Percentiles rank a stretch among this genome's conserved stretches.
Evolutionary conservation across 179 eudicot genomes (phyloP).

Genomic region (Amaranthus tricolor): DNA sequence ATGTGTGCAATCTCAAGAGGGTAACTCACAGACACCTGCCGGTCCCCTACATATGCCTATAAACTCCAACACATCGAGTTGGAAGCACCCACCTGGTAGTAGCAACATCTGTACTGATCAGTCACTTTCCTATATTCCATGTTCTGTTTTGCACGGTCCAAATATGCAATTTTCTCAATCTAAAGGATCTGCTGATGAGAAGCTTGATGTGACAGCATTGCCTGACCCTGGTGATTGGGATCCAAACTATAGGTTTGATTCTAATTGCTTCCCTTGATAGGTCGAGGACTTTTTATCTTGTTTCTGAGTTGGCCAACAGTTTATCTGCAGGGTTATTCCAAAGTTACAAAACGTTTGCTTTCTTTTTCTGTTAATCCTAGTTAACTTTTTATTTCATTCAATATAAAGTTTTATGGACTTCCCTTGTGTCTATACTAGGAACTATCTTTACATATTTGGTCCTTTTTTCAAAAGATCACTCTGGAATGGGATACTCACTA

Average conservation of each 20-base stretch:
- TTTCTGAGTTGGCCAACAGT: not conserved
- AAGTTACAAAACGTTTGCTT: not conserved
- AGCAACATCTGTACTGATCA: conserved; percentile 37
- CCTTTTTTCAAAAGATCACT: not conserved
- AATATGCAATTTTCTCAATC: conserved; percentile 36
- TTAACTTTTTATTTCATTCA: not conserved
- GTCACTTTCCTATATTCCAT: conserved; percentile 36
- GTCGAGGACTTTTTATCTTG: not conserved
- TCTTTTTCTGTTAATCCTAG: not conserved
- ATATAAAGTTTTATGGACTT: not conserved
- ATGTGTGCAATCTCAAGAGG: conserved; percentile 56
- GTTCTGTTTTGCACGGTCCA: conserved; percentile 36
- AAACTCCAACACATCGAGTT: conserved; percentile 40
- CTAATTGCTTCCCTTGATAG: conserved; percentile 3
- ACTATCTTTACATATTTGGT: too few species aligned
- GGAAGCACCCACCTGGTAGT: conserved; percentile 61
- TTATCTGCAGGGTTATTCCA: not conserved
- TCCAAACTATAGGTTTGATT: conserved; percentile 88
- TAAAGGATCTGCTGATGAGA: conserved; percentile 43
- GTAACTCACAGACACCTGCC: conserved; percentile 42
- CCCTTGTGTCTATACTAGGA: not conserved
- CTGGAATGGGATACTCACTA: not conserved
- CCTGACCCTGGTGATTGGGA: conserved; percentile 99
- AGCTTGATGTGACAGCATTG: conserved; percentile 47
- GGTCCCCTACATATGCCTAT: conserved; percentile 52